These are phyloP conservation scores for Podochytrium sp. DNA, from an alignment of 192 early-diverging fungal genomes.

Conservation along the genomic window DNA sequence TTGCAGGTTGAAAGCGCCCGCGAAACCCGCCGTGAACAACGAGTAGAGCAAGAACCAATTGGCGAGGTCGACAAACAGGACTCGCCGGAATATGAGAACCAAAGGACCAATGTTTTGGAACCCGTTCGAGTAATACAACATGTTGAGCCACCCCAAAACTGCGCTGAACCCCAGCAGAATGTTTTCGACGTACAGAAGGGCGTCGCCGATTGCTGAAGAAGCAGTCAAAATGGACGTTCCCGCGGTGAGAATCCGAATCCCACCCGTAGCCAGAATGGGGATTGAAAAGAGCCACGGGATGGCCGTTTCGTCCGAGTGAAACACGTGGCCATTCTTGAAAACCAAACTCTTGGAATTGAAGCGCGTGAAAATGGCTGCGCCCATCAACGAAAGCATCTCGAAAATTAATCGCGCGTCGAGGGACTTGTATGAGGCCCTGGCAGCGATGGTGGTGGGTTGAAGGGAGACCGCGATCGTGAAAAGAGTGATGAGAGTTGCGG, in stretches of 20 bases:
- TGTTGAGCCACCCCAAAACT: constrained; percentile 11
- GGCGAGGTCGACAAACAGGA: background rate
- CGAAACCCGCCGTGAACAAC: constrained; percentile 6
- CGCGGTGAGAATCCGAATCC: constrained; percentile 13
- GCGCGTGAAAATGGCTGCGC: background rate
- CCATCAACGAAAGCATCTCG: background rate
- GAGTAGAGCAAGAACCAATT: background rate
- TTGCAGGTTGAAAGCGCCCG: constrained; percentile 17
- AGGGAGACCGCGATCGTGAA: constrained; percentile 23
- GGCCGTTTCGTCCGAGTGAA: constrained; percentile 18
- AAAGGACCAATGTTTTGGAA: constrained; percentile 16
- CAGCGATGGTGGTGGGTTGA: constrained; percentile 10
- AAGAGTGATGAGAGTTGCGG: background rate
- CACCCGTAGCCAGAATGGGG: background rate
- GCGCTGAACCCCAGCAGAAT: constrained; percentile 5
- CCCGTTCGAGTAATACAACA: constrained; percentile 18
- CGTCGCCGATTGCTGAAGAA: background rate
- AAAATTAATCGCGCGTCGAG: background rate
- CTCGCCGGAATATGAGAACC: constrained; percentile 4
- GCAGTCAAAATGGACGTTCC: background rate
- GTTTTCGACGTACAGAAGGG: constrained; percentile 5
- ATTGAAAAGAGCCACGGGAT: constrained; percentile 27
- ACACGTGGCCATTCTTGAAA: background rate
- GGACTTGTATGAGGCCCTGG: background rate
- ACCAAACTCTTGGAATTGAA: background rate